phyloP scores from a whole-genome alignment of 352 stramenopile species.

The Globisporangium rhizosaccharum region DNA sequence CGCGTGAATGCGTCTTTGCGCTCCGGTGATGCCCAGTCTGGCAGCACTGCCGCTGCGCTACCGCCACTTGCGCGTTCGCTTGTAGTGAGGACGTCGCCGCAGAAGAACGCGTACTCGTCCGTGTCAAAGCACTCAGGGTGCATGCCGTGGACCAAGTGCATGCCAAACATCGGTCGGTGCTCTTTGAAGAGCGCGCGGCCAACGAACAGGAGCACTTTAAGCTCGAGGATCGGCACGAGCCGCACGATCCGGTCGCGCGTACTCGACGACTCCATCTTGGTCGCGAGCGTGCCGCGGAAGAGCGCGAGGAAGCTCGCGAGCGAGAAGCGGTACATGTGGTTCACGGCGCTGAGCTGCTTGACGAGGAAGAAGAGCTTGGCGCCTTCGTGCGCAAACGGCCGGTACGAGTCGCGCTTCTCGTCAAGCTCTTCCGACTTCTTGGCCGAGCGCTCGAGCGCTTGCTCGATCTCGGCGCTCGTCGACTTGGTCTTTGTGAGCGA shows the following conservation, averaged over 20 bases:
- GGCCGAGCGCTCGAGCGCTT: constrained; percentile 81
- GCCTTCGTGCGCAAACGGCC: constrained; percentile 84
- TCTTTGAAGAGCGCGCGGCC: constrained; percentile 92
- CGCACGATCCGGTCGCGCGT: constrained; percentile 78
- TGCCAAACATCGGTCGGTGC: constrained; percentile 90
- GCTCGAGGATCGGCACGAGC: constrained; percentile 85
- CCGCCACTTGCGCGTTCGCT: constrained; percentile 17
- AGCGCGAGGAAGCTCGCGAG: constrained; percentile 86
- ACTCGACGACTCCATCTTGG: constrained; percentile 73
- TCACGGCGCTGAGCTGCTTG: constrained; percentile 83
- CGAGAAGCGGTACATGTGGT: constrained; percentile 96
- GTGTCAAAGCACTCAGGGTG: constrained; percentile 89
- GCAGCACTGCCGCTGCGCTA: constrained; percentile 19
- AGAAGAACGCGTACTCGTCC: constrained; percentile 93
- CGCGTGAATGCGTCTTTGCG: constrained; percentile 80
- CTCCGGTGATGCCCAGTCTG: constrained; percentile 79
- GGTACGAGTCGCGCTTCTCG: constrained; percentile 89
- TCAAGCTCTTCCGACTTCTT: constrained; percentile 91
- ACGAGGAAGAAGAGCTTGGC: constrained; percentile 93
- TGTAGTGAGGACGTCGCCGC: constrained; percentile 63
- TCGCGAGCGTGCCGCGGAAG: constrained; percentile 79
- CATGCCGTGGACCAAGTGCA: constrained; percentile 93
- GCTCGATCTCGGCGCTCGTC: constrained; percentile 89
- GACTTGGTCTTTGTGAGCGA: constrained; percentile 93
- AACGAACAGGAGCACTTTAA: constrained; percentile 90